Base-by-base conservation (phyloP, 441 rosid species). In the Manihot esculenta region DNA sequence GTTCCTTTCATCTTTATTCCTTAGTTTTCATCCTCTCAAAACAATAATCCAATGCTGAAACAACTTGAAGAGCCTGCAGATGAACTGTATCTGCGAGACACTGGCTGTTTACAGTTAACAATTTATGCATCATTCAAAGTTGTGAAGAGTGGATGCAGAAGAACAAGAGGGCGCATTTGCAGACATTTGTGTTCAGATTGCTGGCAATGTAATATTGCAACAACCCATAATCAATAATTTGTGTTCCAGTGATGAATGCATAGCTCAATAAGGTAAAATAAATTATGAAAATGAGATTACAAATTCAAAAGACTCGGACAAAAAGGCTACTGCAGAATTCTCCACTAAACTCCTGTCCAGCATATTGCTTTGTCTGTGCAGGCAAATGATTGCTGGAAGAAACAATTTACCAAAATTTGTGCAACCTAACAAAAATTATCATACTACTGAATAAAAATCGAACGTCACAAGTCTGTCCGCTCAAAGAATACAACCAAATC, bases 141-240 rank as follows among this genome's bases (percentile, higher is more conserved):
- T 58, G 88, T 65, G 7, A 91, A 89, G 79, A 90, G 99, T 8
- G 82, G 87, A 77, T 26, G 33, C 64, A 10, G 90, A 77, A 1
- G 91, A 88, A 63, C n/a, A 61, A 45, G 94, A 86, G 65, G 72
- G 89, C 30, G 81, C 79, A 13, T 92, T 97, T 27, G 60, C 51
- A 0, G 94, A 87, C 24, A 8, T 33, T 90, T n/a, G 71, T 92
- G 97, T 74, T 80, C 77, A 53, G 73, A 71, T 7, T 92, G 98
- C 66, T 95, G 99, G 98, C 82, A 92, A 76, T 95, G 99, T 60
- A 77, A 74, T 59, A n/a, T n/a, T n/a, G n/a, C n/a, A n/a, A n/a
- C n/a, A n/a, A n/a, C n/a, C n/a, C n/a, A n/a, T n/a, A n/a, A n/a
- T n/a, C n/a, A 30, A 30, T 2, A 30, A 30, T 30, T 2, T 30